Conservation (phyloP, 164 flowering plant genomes). For the Aristolochia contorta region DNA sequence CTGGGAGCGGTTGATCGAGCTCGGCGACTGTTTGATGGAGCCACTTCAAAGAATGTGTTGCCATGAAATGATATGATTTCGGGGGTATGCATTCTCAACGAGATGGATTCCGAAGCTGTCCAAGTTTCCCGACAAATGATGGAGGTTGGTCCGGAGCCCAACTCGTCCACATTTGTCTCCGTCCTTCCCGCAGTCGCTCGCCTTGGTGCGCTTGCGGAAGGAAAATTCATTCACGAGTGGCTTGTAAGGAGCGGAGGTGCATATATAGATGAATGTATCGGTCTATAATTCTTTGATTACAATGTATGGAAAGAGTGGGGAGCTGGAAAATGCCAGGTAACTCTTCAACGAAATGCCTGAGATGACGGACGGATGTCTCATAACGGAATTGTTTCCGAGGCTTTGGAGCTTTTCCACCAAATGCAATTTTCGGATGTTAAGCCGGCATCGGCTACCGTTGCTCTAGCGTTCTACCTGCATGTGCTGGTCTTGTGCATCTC, state of each 20-base stretch:
- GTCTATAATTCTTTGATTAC: conserved; percentile 5
- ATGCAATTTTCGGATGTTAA: conserved; percentile 4
- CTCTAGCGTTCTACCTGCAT: conserved; percentile 7
- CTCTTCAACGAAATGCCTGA: conserved; percentile 8
- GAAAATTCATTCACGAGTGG: conserved; percentile 10
- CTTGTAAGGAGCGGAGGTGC: not conserved
- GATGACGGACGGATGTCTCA: conserved; percentile 6
- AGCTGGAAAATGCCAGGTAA: conserved; percentile 5
- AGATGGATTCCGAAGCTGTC: conserved; percentile 8
- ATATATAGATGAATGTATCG: not conserved
- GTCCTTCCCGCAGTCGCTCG: conserved; percentile 9
- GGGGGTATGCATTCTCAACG: conserved; percentile 7
- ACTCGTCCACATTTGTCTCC: conserved; percentile 7
- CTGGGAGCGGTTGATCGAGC: conserved; percentile 3
- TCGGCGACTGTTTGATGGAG: conserved; percentile 9
- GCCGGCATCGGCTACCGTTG: conserved; percentile 4
- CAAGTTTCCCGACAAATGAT: not conserved
- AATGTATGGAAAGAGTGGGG: conserved; percentile 8
- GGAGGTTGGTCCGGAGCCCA: conserved; percentile 6
- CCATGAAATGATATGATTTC: conserved; percentile 9
- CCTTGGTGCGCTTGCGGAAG: conserved; percentile 6
- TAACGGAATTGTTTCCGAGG: not conserved
- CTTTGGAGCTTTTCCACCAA: conserved; percentile 2
- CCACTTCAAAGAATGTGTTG: conserved; percentile 5
- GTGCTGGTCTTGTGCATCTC: conserved; percentile 5